Conservation (phyloP, 2,329 filamentous ascomycete genomes). For the Alternaria triticina region DNA sequence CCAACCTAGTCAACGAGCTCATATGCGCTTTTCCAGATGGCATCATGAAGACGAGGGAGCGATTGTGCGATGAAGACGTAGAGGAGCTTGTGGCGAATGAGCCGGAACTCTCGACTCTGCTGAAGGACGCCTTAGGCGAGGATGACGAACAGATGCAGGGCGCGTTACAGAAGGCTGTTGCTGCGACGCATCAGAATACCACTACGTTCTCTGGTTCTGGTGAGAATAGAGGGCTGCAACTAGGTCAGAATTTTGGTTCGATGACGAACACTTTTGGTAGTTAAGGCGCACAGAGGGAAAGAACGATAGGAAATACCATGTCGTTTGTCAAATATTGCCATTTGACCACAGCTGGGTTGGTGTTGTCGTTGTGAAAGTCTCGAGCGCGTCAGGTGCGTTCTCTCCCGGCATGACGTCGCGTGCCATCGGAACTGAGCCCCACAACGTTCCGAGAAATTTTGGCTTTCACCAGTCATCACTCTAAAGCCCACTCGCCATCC, state of each 20-base stretch:
- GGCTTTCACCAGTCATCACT: slow-evolving; percentile 33
- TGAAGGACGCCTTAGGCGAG: neutral
- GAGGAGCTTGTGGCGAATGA: neutral
- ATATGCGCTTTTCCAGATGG: neutral
- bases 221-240: neutral
- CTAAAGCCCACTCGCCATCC: slow-evolving; percentile 39
- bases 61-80: neutral
- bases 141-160: neutral
- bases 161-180: neutral
- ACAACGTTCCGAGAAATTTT: slow-evolving; percentile 34
- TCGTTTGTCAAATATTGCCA: neutral
- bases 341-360: neutral
- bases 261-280: neutral
- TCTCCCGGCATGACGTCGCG: slow-evolving; percentile 24
- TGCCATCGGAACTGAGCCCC: slow-evolving; percentile 28
- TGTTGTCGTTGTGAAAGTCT: neutral
- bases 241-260: neutral
- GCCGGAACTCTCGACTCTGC: neutral
- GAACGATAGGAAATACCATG: too few species aligned
- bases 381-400: neutral
- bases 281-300: too few species aligned
- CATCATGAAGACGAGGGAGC: neutral
- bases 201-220: neutral
- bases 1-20: neutral
- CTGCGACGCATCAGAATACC: neutral